phyloP scores from a whole-genome alignment of 2,329 filamentous ascomycete species.

The Alternaria arbusti region DNA sequence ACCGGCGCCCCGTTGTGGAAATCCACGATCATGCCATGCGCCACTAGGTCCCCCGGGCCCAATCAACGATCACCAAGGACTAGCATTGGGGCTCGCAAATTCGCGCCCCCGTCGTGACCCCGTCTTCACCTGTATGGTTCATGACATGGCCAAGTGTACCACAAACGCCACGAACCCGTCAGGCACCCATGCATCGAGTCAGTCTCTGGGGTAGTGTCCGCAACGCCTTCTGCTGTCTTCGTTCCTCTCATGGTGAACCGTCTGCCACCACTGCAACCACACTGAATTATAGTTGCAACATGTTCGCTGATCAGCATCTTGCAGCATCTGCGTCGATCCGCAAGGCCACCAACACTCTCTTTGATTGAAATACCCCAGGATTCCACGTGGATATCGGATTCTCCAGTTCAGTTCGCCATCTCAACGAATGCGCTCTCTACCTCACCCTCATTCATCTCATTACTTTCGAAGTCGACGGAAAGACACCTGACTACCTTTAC shows the following conservation, averaged over 20 bases:
- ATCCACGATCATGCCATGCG: neutral
- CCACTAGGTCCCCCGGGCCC: neutral
- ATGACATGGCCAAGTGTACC: neutral
- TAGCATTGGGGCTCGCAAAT: neutral
- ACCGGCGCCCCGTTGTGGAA: neutral
- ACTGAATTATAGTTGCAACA: neutral
- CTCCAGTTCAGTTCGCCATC: neutral
- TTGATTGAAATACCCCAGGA: neutral
- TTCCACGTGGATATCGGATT: neutral
- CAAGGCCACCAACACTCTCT: neutral
- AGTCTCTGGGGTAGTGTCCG: neutral
- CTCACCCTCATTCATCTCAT: neutral
- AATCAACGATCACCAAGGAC: neutral
- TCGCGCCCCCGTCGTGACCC: neutral
- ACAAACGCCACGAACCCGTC: neutral
- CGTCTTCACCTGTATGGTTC: neutral
- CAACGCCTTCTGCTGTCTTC: neutral
- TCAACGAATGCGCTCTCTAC: neutral
- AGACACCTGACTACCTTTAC: neutral
- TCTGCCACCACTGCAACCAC: neutral
- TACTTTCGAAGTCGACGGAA: neutral
- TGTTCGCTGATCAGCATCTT: neutral
- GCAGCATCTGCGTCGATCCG: neutral
- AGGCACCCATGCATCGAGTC: neutral
- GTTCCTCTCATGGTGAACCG: neutral